These are phyloP conservation scores for Periconia sp. DNA, from an alignment of 2,329 filamentous ascomycete species.

Conservation along the genomic window DNA sequence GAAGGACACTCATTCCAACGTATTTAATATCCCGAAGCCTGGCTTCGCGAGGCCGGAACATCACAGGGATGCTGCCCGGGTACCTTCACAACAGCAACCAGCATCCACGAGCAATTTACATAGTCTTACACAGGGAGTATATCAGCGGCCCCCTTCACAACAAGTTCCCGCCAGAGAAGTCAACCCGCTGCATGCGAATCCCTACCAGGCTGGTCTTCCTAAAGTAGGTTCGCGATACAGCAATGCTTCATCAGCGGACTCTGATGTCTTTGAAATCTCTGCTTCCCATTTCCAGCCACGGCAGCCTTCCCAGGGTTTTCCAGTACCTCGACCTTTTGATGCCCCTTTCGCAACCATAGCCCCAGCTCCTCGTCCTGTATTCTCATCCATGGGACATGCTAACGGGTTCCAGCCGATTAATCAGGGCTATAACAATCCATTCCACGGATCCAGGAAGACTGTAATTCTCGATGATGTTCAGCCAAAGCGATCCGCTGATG, in stretches of 20 bases:
- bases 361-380: conserved; percentile 59
- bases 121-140: not conserved
- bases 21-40: conserved; percentile 60
- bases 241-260: conserved; percentile 32
- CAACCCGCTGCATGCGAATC: conserved; percentile 9
- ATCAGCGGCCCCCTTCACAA: conserved; percentile 11
- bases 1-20: conserved; percentile 40
- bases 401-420: conserved; percentile 49
- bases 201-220: conserved; percentile 22
- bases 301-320: conserved; percentile 43
- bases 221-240: conserved; percentile 30
- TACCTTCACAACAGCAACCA: conserved; percentile 26
- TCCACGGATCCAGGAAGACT: conserved; percentile 46
- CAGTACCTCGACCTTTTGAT: conserved; percentile 58
- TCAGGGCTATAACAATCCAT: conserved; percentile 30
- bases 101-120: conserved; percentile 13
- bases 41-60: conserved; percentile 59
- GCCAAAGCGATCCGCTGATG: conserved; percentile 47
- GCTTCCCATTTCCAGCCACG: conserved; percentile 40
- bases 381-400: conserved; percentile 56
- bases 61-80: conserved; percentile 45
- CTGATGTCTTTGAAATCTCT: conserved; percentile 44
- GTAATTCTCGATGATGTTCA: conserved; percentile 37
- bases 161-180: conserved; percentile 5
- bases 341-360: conserved; percentile 50